Evolutionary conservation across 2,329 filamentous ascomycete species (phyloP).

Genomic region (Hypoxylon sp.): DNA sequence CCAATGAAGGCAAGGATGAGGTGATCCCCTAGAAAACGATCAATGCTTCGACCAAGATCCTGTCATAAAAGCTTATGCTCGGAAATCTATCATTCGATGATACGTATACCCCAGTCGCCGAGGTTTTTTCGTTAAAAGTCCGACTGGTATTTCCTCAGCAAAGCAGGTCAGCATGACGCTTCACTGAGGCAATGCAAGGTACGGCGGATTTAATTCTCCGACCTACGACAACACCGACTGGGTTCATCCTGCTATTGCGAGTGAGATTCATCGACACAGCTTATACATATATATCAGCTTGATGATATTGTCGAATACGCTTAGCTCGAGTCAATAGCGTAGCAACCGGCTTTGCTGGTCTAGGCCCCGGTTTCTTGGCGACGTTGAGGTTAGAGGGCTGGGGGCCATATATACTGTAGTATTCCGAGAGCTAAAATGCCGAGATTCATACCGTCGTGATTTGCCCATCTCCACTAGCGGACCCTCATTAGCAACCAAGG

Average conservation of each 20-base stretch:
- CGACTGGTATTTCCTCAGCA: neutral
- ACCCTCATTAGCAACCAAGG: slow-evolving; percentile 16
- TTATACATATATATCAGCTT: neutral
- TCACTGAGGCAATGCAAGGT: neutral
- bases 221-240: neutral
- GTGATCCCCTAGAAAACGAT: slow-evolving; percentile 12
- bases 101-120: neutral
- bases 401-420: no score
- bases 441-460: slow-evolving; percentile 15
- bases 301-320: neutral
- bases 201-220: neutral
- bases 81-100: slow-evolving; percentile 9
- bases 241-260: neutral
- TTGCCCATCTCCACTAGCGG: slow-evolving; percentile 23
- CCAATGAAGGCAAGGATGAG: neutral
- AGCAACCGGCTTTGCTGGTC: neutral
- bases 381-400: slow-evolving; percentile 6
- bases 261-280: neutral
- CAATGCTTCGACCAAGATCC: slow-evolving; percentile 20
- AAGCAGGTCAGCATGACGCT: slow-evolving; percentile 9
- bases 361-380: slow-evolving; percentile 14
- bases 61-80: slow-evolving; percentile 6
- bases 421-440: slow-evolving; percentile 27
- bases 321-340: neutral
- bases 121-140: slow-evolving; percentile 5